These are phyloP conservation scores for Solanum medicagineum DNA, from an alignment of 257 asterid species.

Conservation along the genomic window DNA sequence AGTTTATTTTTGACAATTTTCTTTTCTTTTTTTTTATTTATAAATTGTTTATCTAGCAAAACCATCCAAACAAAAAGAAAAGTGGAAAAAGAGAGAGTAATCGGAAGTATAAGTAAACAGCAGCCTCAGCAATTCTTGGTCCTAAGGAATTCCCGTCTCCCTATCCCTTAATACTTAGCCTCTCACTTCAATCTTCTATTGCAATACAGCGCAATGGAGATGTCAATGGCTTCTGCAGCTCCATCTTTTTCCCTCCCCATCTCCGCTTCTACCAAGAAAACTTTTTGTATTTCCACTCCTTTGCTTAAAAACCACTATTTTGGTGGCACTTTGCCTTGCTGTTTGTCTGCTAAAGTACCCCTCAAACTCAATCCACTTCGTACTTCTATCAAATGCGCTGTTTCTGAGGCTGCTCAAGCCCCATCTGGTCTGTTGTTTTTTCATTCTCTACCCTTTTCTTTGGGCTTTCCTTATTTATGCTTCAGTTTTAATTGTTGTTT, in stretches of 20 bases:
- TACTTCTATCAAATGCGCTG: slow-evolving; percentile 58
- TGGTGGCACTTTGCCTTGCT: slow-evolving; percentile 26
- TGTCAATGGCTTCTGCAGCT: slow-evolving; percentile 35
- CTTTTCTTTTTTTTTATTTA: too few species aligned
- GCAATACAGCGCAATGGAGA: slow-evolving; percentile 40
- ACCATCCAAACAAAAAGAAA: not conserved
- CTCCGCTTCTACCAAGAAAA: slow-evolving; percentile 11
- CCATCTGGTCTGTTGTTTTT: slow-evolving; percentile 29
- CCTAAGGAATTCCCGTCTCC: not conserved
- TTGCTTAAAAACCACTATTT: slow-evolving; percentile 39
- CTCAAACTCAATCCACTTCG: slow-evolving; percentile 9
- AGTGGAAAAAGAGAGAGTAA: not conserved
- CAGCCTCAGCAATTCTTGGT: not conserved
- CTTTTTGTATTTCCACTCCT: slow-evolving; percentile 16
- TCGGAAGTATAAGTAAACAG: not conserved
- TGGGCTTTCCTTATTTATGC: not conserved
- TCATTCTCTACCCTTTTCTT: not conserved
- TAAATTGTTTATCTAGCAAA: too few species aligned
- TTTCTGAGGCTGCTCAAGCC: slow-evolving; percentile 49
- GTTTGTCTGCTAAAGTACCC: slow-evolving; percentile 14
- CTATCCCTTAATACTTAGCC: slow-evolving; percentile 27
- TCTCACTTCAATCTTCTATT: slow-evolving; percentile 40
- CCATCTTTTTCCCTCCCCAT: slow-evolving; percentile 5
- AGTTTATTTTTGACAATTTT: too few species aligned
- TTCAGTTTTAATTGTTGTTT: not conserved